These are phyloP conservation scores for Suhomyces sp. DNA, from an alignment of 805 yeast species.

Conservation along the genomic window DNA sequence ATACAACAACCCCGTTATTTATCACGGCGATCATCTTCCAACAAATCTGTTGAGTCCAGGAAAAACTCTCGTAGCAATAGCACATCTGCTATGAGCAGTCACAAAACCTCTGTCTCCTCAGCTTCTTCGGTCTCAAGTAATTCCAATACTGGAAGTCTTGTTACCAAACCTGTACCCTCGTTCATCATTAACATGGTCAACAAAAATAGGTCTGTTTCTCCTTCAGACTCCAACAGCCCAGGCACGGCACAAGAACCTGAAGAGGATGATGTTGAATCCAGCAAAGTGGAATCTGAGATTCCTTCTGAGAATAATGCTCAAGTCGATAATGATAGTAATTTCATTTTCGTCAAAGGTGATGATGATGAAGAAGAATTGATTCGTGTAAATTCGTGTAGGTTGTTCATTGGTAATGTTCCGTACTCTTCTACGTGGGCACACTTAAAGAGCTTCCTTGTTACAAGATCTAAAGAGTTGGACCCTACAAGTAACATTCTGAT, in stretches of 20 bases:
- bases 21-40: slow-evolving; percentile 14
- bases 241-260: slow-evolving; percentile 1
- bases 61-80: slow-evolving; percentile 12
- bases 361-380: slow-evolving; percentile 16
- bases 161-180: slow-evolving; percentile 21
- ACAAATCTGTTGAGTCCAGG: slow-evolving; percentile 14
- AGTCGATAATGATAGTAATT: slow-evolving; percentile 9
- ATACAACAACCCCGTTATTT: background rate
- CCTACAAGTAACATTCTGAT: slow-evolving; percentile 27
- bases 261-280: background rate
- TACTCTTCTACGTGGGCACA: slow-evolving; percentile 41
- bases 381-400: slow-evolving; percentile 42
- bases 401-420: slow-evolving; percentile 60
- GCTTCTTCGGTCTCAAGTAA: slow-evolving; percentile 8
- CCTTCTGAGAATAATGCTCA: background rate
- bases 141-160: slow-evolving; percentile 1
- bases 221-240: slow-evolving; percentile 3
- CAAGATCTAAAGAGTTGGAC: slow-evolving; percentile 24
- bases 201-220: slow-evolving; percentile 7
- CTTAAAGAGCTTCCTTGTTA: slow-evolving; percentile 28
- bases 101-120: slow-evolving; percentile 11
- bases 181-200: slow-evolving; percentile 27
- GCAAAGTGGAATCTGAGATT: background rate
- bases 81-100: slow-evolving; percentile 6
- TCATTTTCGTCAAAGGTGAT: slow-evolving; percentile 17